Conservation (phyloP, 2,329 filamentous ascomycete species). For the Epichloe sp. region DNA sequence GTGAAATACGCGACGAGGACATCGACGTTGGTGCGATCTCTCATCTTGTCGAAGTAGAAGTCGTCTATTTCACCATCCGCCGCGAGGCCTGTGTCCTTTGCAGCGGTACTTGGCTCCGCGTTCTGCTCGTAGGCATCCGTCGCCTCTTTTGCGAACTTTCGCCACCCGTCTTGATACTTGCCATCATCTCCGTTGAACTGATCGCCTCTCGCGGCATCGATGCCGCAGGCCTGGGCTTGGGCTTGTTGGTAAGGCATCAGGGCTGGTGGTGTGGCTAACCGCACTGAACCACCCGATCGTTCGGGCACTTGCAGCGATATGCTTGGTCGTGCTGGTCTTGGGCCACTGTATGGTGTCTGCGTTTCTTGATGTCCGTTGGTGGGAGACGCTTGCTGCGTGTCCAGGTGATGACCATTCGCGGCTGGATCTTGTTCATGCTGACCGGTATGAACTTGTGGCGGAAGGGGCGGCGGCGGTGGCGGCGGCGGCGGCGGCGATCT, state of each 20-base stretch:
- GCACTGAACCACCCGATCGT: slow-evolving; percentile 44
- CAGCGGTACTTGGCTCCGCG: not conserved
- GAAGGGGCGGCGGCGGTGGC: not conserved
- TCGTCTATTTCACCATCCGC: slow-evolving; percentile 10
- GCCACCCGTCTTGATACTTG: slow-evolving; percentile 8
- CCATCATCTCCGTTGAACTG: not conserved
- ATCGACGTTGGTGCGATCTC: slow-evolving; percentile 42
- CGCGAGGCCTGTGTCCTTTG: slow-evolving; percentile 1
- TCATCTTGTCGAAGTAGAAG: slow-evolving; percentile 22
- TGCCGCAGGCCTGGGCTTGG: not conserved
- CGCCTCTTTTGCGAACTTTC: slow-evolving; percentile 11
- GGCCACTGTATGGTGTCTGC: slow-evolving; percentile 6
- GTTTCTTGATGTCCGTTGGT: slow-evolving; percentile 4
- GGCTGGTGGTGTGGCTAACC: slow-evolving; percentile 45
- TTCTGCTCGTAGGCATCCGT: slow-evolving; percentile 9
- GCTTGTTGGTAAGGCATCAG: slow-evolving; percentile 29
- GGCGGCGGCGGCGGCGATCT: not conserved
- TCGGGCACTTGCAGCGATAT: slow-evolving; percentile 32
- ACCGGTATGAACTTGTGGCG: not conserved
- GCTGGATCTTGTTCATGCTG: not conserved
- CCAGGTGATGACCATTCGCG: not conserved
- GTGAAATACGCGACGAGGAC: slow-evolving; percentile 43
- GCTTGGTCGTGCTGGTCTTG: slow-evolving; percentile 21
- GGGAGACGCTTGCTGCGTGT: not conserved
- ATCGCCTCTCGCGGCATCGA: not conserved